Conservation (phyloP, 345 rosid species). For the Salix caprea region DNA sequence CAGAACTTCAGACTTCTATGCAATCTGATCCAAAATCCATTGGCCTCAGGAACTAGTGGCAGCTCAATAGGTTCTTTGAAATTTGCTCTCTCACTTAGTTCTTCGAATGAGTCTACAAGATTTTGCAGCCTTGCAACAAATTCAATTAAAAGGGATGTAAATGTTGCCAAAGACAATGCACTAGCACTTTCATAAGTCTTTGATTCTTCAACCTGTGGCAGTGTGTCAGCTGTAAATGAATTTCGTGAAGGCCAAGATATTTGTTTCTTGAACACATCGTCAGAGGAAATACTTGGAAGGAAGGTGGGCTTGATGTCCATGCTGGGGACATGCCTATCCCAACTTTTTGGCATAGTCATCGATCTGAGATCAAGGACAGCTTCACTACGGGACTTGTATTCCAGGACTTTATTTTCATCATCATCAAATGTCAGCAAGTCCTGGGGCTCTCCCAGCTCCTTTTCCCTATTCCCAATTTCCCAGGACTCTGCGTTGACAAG, state of each 20-base stretch:
- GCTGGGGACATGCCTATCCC: constrained; percentile 12
- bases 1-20: constrained; percentile 26
- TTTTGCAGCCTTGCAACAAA: constrained; percentile 82
- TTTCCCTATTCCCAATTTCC: constrained; percentile 68
- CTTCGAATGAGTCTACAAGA: constrained; percentile 61
- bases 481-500: constrained; percentile 78
- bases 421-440: constrained; percentile 48
- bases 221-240: constrained; percentile 30
- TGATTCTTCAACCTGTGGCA: constrained; percentile 42
- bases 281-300: constrained; percentile 17
- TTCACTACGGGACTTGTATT: constrained; percentile 66
- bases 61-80: constrained; percentile 56
- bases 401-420: constrained; percentile 39
- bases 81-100: constrained; percentile 59
- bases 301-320: constrained; percentile 12
- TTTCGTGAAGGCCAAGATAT: constrained; percentile 50
- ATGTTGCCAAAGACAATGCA: constrained; percentile 86
- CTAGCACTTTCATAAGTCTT: constrained; percentile 81
- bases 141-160: constrained; percentile 73
- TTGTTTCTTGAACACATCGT: constrained; percentile 41
- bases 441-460: constrained; percentile 42
- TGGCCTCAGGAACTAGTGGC: constrained; percentile 11
- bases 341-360: constrained; percentile 19
- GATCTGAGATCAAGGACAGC: constrained; percentile 59
- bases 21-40: constrained; percentile 43